A percentile compares a stretch with the other conserved stretches of the same genome.
These are phyloP conservation scores for Penicillium waksmanii DNA, from an alignment of 495 filamentous ascomycete species.

Conservation along the genomic window DNA sequence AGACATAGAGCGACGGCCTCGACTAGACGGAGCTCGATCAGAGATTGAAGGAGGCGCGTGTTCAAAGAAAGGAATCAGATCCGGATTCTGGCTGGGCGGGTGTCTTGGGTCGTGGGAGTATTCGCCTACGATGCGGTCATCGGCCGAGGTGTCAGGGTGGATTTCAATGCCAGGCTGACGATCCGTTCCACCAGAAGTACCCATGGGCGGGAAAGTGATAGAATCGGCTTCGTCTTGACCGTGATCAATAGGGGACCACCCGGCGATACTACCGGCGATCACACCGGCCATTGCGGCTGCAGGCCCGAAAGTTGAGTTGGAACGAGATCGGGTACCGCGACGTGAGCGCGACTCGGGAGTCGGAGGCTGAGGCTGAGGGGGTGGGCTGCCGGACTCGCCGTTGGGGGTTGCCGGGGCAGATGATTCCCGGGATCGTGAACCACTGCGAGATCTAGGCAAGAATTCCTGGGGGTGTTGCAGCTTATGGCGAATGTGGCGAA, in stretches of 20 bases:
- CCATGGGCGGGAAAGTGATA: constrained; percentile 48
- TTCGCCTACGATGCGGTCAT: constrained; percentile 58
- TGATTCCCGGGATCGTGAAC: constrained; percentile 72
- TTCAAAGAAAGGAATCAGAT: constrained; percentile 56
- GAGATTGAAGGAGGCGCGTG: constrained; percentile 38
- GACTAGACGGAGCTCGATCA: constrained; percentile 41
- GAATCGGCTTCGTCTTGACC: constrained; percentile 53
- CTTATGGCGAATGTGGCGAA: constrained; percentile 85
- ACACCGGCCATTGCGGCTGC: constrained; percentile 84
- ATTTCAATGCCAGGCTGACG: constrained; percentile 57
- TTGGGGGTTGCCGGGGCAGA: constrained; percentile 72
- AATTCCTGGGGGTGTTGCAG: constrained; percentile 79
- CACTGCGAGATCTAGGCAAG: constrained; percentile 71
- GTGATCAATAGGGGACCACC: constrained; percentile 85
- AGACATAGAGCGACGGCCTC: constrained; percentile 43
- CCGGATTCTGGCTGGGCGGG: constrained; percentile 64
- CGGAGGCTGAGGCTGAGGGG: constrained; percentile 55
- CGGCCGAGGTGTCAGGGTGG: constrained; percentile 58
- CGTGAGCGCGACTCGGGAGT: constrained; percentile 77
- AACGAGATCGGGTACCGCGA: constrained; percentile 75
- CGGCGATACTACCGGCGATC: constrained; percentile 82
- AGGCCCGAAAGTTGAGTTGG: constrained; percentile 83
- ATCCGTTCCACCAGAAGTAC: constrained; percentile 48
- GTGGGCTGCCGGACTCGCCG: constrained; percentile 47
- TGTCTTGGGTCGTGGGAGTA: constrained; percentile 42